Evolutionary conservation across 805 yeast species (phyloP).

Genomic region (Yarrowia sp.): DNA sequence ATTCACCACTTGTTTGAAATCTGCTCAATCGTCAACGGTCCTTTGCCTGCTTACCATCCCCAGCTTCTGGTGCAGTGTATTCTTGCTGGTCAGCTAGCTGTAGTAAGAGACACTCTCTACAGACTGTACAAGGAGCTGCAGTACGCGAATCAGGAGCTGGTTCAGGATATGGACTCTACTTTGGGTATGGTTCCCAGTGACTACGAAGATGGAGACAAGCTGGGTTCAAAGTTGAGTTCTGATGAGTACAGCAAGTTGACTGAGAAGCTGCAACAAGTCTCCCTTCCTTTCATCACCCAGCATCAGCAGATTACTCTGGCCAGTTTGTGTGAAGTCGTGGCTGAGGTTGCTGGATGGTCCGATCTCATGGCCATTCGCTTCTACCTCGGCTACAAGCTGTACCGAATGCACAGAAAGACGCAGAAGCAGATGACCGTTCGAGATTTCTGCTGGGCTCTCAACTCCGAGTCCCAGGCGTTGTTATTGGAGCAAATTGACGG

Average conservation of each 20-base stretch:
- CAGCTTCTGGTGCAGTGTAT: slow-evolving; percentile 80
- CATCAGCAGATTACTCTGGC: slow-evolving; percentile 89
- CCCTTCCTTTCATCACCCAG: slow-evolving; percentile 82
- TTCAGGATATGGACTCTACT: slow-evolving; percentile 48
- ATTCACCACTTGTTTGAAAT: slow-evolving; percentile 62
- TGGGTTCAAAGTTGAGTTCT: neutral
- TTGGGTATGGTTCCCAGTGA: slow-evolving; percentile 15
- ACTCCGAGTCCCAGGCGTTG: slow-evolving; percentile 77
- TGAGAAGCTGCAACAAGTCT: slow-evolving; percentile 65
- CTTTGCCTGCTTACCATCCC: slow-evolving; percentile 89
- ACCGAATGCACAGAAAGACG: slow-evolving; percentile 58
- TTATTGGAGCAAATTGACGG: slow-evolving; percentile 57
- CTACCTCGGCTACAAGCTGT: slow-evolving; percentile 72
- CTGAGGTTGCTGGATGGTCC: slow-evolving; percentile 57
- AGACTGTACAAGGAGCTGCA: slow-evolving; percentile 62
- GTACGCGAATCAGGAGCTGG: slow-evolving; percentile 56
- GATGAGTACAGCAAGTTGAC: slow-evolving; percentile 57
- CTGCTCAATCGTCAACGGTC: slow-evolving; percentile 83
- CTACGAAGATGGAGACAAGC: slow-evolving; percentile 11
- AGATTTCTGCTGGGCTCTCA: slow-evolving; percentile 87
- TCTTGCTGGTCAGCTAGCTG: slow-evolving; percentile 62
- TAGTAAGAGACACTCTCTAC: slow-evolving; percentile 65
- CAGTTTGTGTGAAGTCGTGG: slow-evolving; percentile 69
- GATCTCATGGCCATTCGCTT: slow-evolving; percentile 76
- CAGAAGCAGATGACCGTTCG: slow-evolving; percentile 71